phyloP scores from a whole-genome alignment of 345 rosid genomes.

The Lepidium africanum region DNA sequence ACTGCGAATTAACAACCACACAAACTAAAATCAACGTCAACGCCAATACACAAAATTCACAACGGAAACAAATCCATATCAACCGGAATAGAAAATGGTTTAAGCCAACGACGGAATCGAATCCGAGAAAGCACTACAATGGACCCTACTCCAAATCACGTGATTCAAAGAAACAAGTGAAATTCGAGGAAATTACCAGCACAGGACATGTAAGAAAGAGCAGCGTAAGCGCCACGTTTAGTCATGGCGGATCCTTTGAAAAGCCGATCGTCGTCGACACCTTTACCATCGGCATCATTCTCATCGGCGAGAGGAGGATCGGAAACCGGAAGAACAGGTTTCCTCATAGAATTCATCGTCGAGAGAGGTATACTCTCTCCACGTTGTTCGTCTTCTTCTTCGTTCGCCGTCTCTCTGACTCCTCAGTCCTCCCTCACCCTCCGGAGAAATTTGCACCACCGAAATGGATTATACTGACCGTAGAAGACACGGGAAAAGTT shows the following conservation, averaged over 20 bases:
- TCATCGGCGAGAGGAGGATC: slow-evolving; percentile 48
- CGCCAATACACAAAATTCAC: neutral
- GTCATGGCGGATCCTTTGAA: slow-evolving; percentile 96
- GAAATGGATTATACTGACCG: slow-evolving; percentile 20
- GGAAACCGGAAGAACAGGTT: slow-evolving; percentile 59
- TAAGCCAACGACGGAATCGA: neutral
- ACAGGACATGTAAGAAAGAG: slow-evolving; percentile 86
- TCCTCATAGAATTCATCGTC: slow-evolving; percentile 42
- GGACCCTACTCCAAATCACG: neutral
- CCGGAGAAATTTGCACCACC: slow-evolving; percentile 15
- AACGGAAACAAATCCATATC: neutral
- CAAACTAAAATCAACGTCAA: neutral
- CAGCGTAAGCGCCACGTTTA: slow-evolving; percentile 79
- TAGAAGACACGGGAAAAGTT: slow-evolving; percentile 24
- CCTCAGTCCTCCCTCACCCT: neutral
- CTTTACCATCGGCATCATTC: slow-evolving; percentile 45
- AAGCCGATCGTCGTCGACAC: slow-evolving; percentile 54
- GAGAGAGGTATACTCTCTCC: slow-evolving; percentile 34
- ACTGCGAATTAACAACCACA: slow-evolving; percentile 40
- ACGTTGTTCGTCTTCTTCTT: slow-evolving; percentile 12
- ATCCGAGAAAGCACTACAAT: neutral
- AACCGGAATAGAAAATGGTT: neutral
- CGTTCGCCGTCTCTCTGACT: slow-evolving; percentile 9
- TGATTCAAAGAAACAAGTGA: neutral
- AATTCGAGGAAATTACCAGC: slow-evolving; percentile 48